phyloP scores from a whole-genome alignment of 2,329 filamentous ascomycete genomes.

The Decorospora gaudefroyi region DNA sequence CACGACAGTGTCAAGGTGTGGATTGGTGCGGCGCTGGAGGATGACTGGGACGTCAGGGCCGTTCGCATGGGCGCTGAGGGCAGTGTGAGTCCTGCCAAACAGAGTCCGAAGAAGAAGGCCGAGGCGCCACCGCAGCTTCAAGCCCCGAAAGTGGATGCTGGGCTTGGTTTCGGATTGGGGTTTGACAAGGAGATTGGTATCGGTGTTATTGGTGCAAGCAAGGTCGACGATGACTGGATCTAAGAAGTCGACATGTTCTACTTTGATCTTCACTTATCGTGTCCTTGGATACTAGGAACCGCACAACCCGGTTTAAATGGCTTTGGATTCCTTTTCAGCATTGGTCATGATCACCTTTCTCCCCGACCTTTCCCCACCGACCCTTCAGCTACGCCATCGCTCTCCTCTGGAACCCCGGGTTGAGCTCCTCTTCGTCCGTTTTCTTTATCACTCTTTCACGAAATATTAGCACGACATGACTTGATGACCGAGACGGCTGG shows the following conservation, averaged over 20 bases:
- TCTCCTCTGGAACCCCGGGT: no score
- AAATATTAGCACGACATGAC: constrained; percentile 1
- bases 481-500: constrained; percentile 17
- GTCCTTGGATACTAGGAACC: constrained; percentile 1
- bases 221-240: constrained; percentile 42
- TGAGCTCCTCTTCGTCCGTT: background rate
- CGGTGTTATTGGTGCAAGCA: constrained; percentile 14
- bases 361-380: no score
- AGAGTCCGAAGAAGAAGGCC: constrained; percentile 50
- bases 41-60: constrained; percentile 82
- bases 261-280: background rate
- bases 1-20: constrained; percentile 88
- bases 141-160: constrained; percentile 46
- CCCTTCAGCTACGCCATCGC: no score
- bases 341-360: no score
- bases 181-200: constrained; percentile 41
- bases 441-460: background rate
- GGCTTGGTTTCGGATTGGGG: constrained; percentile 32
- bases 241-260: constrained; percentile 17
- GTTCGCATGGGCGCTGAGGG: constrained; percentile 70
- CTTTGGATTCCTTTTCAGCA: no score
- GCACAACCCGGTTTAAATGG: no score
- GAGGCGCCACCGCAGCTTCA: constrained; percentile 46
- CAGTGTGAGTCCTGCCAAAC: constrained; percentile 41
- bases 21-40: constrained; percentile 83